Evolutionary conservation across 176 grass and related monocot species (phyloP), one percentile per base, ranked within the genome.

Genomic region (Thalia dealbata): DNA sequence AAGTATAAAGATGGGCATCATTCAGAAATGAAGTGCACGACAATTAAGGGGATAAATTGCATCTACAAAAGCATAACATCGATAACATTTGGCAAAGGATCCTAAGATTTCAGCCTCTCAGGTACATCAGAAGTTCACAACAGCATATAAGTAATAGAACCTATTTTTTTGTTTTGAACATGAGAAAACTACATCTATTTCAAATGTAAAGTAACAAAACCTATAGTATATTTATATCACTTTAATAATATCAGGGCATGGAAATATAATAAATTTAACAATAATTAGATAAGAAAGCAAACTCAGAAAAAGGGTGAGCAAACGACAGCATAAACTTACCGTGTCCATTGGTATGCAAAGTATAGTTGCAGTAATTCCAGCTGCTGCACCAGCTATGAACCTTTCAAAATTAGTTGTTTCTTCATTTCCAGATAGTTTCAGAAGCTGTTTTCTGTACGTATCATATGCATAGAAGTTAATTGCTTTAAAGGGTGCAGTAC

Each of bases 391-490:
- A 18, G 95, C 87, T 55, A 99, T 70, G 70, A 99, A 99, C 73
- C 95, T 93, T 78, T 99, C 95, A 70, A 99, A 88, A 50, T 99
- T 99, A 4, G 90, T 99, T 35, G 87, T 85, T 81, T 99, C 95
- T 81, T 99, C 85, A 70, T 99, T 93, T 65, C 83, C 88, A 82
- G 95, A 93, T 70, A 85, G 78, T 91, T 81, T 93, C 11, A 80
- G 77, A 30, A 99, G 63, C 68, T 95, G 82, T 62, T 99, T 99
- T 80, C 90, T 91, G 68, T 99, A 99, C 62, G 69, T 87, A 76
- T 99, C 95, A 79, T 95, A 99, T 77, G 95, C 85, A 86, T 91
- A 99, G 79, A 99, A 99, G 74, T 99, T 99, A 50, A 95, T 79
- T 43, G 95, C 90, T 73, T 99, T 99, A 72, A 99, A 99, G 48